Percentiles rank a stretch among this genome's conserved stretches.
phyloP scores from a whole-genome alignment of 2,329 filamentous ascomycete species.

The Cadophora malorum region DNA sequence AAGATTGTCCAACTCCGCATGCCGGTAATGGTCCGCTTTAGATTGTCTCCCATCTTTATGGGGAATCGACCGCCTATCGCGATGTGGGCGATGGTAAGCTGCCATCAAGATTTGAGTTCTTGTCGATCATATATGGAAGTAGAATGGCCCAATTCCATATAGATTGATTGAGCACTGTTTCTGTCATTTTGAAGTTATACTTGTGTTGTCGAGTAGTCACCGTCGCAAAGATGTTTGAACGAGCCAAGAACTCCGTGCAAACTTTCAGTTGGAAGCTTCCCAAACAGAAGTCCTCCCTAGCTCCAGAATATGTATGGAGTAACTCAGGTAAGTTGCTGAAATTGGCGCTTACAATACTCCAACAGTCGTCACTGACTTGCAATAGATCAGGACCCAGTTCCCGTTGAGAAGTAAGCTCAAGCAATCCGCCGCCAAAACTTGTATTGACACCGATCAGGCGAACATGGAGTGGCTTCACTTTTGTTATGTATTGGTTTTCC shows the following conservation, averaged over 20 bases:
- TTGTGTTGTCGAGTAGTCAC: not conserved
- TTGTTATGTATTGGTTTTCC: conserved; percentile 35
- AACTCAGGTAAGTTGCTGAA: conserved; percentile 20
- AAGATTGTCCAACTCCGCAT: conserved; percentile 7
- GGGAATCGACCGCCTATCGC: conserved; percentile 10
- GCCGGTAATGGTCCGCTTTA: conserved; percentile 3
- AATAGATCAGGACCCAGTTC: conserved; percentile 20
- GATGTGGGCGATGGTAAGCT: conserved; percentile 4
- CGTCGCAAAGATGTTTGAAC: conserved; percentile 21
- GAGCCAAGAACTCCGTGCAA: conserved; percentile 23
- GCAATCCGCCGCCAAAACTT: not conserved
- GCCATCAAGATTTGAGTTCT: not conserved
- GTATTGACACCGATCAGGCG: conserved; percentile 19
- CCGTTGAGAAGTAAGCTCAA: conserved; percentile 13
- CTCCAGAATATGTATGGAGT: conserved; percentile 28
- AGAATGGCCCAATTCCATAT: not conserved
- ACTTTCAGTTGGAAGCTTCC: conserved; percentile 28
- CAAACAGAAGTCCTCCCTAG: conserved; percentile 25
- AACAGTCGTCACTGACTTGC: not conserved
- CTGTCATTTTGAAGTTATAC: not conserved
- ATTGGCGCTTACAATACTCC: not conserved
- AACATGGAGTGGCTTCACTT: conserved; percentile 34
- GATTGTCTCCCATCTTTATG: conserved; percentile 3
- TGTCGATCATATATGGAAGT: conserved; percentile 7
- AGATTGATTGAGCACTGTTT: not conserved